Conservation (phyloP, 768 basidiomycete species). For the Macrolepiota albuminosa region DNA sequence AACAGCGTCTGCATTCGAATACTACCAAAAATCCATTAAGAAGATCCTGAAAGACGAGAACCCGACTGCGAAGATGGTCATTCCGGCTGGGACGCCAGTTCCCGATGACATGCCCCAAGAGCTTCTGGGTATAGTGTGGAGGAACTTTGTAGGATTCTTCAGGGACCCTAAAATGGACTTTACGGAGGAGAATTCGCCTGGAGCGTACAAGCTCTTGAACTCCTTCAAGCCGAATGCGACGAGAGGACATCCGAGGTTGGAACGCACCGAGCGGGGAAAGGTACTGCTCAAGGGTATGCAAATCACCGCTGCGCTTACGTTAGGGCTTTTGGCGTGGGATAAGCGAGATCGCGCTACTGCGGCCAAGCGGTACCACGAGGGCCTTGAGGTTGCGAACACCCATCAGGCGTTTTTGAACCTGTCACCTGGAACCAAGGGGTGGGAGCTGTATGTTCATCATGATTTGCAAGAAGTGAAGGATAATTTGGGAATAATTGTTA, state of each 20-base stretch:
- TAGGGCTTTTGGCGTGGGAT: slow-evolving; percentile 29
- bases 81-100: neutral
- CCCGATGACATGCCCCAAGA: slow-evolving; percentile 19
- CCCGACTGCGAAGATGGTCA: slow-evolving; percentile 16
- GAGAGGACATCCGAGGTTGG: slow-evolving; percentile 17
- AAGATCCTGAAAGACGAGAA: slow-evolving; percentile 25
- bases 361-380: slow-evolving; percentile 28
- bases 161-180: slow-evolving; percentile 18
- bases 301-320: slow-evolving; percentile 22
- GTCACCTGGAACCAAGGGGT: slow-evolving; percentile 13
- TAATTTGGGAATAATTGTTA: slow-evolving; percentile 21
- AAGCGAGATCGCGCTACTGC: slow-evolving; percentile 26
- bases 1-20: slow-evolving; percentile 18
- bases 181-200: slow-evolving; percentile 19
- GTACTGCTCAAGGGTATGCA: slow-evolving; percentile 29
- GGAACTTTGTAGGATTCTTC: slow-evolving; percentile 25
- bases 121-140: slow-evolving; percentile 22
- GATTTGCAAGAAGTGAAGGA: slow-evolving; percentile 19
- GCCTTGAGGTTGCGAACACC: slow-evolving; percentile 23
- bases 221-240: slow-evolving; percentile 21
- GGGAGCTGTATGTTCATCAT: slow-evolving; percentile 18
- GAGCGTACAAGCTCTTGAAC: slow-evolving; percentile 24
- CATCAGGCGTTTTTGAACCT: slow-evolving; percentile 16
- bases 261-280: slow-evolving; percentile 16
- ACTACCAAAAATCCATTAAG: slow-evolving; percentile 22